phyloP scores from a whole-genome alignment of 2,329 filamentous ascomycete genomes.

The Penicillium concentricum region DNA sequence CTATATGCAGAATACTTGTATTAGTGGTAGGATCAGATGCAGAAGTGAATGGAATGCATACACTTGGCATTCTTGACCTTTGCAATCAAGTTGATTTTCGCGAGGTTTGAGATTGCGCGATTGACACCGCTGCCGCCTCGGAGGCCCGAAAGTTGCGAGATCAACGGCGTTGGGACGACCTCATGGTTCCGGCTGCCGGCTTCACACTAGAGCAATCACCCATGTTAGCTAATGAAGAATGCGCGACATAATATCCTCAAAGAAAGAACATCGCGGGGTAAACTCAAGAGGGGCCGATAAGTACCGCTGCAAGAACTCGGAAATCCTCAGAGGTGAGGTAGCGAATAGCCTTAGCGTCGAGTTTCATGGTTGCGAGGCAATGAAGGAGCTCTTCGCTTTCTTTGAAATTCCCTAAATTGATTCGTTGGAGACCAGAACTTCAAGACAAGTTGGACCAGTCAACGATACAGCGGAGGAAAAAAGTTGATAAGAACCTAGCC shows the following conservation, averaged over 20 bases:
- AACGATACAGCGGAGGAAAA: constrained; percentile 25
- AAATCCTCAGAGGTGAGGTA: constrained; percentile 93
- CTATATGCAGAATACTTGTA: constrained; percentile 28
- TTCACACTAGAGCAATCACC: constrained; percentile 65
- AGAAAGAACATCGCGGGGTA: constrained; percentile 22
- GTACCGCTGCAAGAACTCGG: constrained; percentile 87
- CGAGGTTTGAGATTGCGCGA: constrained; percentile 82
- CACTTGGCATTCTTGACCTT: constrained; percentile 91
- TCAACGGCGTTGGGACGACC: constrained; percentile 86
- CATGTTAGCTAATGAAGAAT: constrained; percentile 4
- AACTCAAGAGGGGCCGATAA: constrained; percentile 33
- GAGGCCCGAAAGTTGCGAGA: constrained; percentile 78
- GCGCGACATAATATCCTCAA: neutral
- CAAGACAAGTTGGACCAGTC: constrained; percentile 2
- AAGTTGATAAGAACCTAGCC: constrained; percentile 35
- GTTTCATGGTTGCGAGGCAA: constrained; percentile 66
- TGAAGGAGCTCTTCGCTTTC: constrained; percentile 5
- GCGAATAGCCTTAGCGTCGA: constrained; percentile 90
- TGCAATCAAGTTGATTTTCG: constrained; percentile 87
- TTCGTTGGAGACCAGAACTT: constrained; percentile 1
- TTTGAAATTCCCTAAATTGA: neutral
- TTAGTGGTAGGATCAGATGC: constrained; percentile 1
- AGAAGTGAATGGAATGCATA: constrained; percentile 26
- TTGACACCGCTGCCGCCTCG: constrained; percentile 77
- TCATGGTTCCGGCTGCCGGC: constrained; percentile 95